phyloP scores from a whole-genome alignment of 2,329 filamentous ascomycete species.

The Botrytis pseudocinerea region DNA sequence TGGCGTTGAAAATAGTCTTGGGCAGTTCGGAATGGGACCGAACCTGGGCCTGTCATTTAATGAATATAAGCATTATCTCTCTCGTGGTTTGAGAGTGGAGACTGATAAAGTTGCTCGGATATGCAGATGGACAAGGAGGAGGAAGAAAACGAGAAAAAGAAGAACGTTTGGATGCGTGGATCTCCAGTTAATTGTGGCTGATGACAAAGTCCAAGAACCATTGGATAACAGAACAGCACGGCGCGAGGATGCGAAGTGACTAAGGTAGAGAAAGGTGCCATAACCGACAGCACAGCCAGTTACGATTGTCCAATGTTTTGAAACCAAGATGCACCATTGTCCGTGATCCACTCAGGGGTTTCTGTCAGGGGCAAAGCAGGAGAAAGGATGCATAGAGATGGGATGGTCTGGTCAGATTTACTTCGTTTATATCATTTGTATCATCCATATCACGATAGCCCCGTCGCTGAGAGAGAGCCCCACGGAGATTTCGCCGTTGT shows the following conservation, averaged over 20 bases:
- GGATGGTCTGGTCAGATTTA: slow-evolving; percentile 3
- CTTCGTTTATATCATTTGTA: background rate
- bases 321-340: background rate
- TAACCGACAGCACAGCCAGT: background rate
- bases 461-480: too few species aligned
- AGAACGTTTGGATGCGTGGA: background rate
- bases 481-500: background rate
- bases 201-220: background rate
- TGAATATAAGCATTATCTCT: slow-evolving; percentile 9
- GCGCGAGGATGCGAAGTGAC: background rate
- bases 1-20: background rate
- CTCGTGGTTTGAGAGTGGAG: background rate
- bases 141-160: background rate
- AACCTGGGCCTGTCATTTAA: slow-evolving; percentile 12
- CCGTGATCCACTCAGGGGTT: slow-evolving; percentile 15
- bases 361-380: slow-evolving; percentile 3
- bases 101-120: background rate
- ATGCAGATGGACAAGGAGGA: background rate
- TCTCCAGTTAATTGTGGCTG: background rate
- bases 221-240: background rate
- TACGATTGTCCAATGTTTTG: background rate
- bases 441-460: background rate
- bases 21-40: slow-evolving; percentile 15
- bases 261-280: background rate
- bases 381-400: background rate